Evolutionary conservation across 805 yeast genomes (phyloP).

Genomic region (Pichia heedii): DNA sequence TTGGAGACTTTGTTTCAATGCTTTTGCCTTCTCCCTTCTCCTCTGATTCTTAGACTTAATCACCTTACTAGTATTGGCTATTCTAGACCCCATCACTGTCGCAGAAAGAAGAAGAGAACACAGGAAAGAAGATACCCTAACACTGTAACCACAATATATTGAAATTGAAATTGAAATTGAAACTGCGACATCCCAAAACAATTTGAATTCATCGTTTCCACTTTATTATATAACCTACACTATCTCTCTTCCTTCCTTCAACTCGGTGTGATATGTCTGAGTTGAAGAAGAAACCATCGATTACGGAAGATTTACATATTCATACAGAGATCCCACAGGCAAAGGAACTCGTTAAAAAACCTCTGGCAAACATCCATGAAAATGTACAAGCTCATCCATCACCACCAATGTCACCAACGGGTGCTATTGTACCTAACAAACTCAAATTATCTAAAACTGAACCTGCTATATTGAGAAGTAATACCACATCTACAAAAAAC

Average conservation of each 20-base stretch:
- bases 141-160: too few relatives aligned
- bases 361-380: neutral
- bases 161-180: too few relatives aligned
- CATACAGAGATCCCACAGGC: neutral
- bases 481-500: neutral
- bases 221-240: too few relatives aligned
- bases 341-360: neutral
- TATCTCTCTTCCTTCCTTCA: neutral
- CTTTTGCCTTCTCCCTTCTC: constrained; percentile 41
- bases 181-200: neutral
- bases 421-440: neutral
- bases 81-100: neutral
- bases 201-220: too few relatives aligned
- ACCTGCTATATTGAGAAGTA: neutral
- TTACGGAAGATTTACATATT: neutral
- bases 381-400: neutral
- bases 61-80: neutral
- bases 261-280: neutral
- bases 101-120: neutral
- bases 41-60: constrained; percentile 43
- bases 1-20: neutral
- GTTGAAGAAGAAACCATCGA: neutral
- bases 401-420: neutral
- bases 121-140: neutral
- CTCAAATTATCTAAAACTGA: too few relatives aligned